phyloP scores from a whole-genome alignment of 23 red algal species.

The Gracilaria vermiculophylla region DNA sequence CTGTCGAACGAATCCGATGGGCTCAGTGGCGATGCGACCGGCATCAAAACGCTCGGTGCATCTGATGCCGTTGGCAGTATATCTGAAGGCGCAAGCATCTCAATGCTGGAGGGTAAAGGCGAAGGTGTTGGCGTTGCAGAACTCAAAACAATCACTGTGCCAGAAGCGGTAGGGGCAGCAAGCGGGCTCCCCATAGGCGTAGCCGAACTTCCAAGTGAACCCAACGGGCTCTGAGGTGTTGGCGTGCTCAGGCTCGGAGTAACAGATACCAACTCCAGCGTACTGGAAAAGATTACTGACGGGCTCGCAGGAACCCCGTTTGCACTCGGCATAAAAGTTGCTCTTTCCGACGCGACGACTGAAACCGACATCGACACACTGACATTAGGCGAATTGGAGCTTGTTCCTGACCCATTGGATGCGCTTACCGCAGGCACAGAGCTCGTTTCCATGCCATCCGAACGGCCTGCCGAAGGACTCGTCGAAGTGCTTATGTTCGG shows the following conservation, averaged over 20 bases:
- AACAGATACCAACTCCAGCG: no score
- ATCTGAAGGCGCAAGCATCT: background rate
- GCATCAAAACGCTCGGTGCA: background rate
- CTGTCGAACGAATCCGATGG: background rate
- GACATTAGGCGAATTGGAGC: no score
- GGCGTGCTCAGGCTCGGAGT: no score
- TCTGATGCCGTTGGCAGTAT: background rate
- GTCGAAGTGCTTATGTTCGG: constrained; percentile 4
- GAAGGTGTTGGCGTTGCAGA: background rate
- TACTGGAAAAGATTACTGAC: no score
- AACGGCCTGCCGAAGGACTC: background rate
- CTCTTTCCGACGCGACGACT: no score
- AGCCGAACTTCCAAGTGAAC: background rate
- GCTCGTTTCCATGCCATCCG: background rate
- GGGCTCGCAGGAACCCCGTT: no score
- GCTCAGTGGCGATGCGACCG: background rate
- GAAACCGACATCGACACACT: no score
- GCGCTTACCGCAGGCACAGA: no score
- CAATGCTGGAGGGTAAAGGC: background rate
- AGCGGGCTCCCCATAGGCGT: background rate
- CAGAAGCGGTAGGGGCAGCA: background rate
- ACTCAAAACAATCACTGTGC: background rate
- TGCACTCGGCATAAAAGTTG: no score
- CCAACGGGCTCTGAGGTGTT: no score
- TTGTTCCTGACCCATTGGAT: no score